Evolutionary conservation across 2,329 filamentous ascomycete species (phyloP), one percentile per base, ranked within the genome.

Genomic region (Fulvia fulva): DNA sequence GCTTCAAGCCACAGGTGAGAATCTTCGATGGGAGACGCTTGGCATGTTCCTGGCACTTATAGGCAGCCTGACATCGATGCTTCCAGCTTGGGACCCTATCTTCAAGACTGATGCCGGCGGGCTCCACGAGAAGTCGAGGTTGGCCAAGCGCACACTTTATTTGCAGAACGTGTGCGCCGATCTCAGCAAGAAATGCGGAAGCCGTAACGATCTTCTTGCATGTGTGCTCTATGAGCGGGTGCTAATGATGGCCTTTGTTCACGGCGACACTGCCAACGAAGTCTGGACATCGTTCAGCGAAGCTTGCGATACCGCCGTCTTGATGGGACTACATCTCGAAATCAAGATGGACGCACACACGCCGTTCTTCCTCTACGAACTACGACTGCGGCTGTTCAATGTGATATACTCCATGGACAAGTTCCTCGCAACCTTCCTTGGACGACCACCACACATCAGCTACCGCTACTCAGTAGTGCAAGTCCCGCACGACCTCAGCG

Each of bases 21-120:
- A 68, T 26, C 53, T 77, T 8, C 67, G 75, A 51, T 77, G 75
- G 75, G 75, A 77, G 52, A 70, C 74, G 12, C 63, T 77, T 2
- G 75, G 74, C 0, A 66, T 75, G 9, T 54, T 76, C 0, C 60
- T 73, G 12, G 68, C 70, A 3, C 54, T 72, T 32, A 68, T 74
- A 0, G 70, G 69, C 1, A 51, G 74, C 26, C 52, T 74, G 5
- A 66, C 68, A 0, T 30, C 44, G 14, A 49, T 49, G 43, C 53
- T 68, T 2, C 56, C 55, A 3, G 55, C 47, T 16, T 66, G 63
- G 63, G 65, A 69, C 26, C 49, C 61, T 0, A 50, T 62, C 1
- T 63, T 68, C 49, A 53, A 43, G 43, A 19, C 28, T 4, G 50
- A 46, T 22, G 8, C 44, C 23, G 25, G 44, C n/a, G 23, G 12